Evolutionary conservation across 2,329 filamentous ascomycete genomes (phyloP).

Genomic region (Colletotrichum eremochloae): DNA sequence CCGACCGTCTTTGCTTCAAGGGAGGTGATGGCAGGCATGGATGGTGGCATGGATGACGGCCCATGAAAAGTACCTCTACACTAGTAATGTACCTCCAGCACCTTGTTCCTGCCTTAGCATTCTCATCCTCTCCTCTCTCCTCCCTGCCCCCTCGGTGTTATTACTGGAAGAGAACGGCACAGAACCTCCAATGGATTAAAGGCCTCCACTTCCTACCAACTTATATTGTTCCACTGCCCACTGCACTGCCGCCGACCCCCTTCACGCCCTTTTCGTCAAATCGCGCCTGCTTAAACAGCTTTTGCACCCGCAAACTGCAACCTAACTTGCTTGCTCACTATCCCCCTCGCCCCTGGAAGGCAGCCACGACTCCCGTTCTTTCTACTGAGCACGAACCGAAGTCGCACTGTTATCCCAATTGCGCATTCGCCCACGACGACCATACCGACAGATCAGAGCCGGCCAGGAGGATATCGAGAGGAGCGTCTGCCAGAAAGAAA

Average conservation of each 20-base stretch:
- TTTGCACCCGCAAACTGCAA: slow-evolving; percentile 16
- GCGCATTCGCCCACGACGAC: background rate
- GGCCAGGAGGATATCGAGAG: background rate
- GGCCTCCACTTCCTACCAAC: slow-evolving; percentile 37
- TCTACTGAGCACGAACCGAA: background rate
- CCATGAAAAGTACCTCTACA: slow-evolving; percentile 1
- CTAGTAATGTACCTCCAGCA: slow-evolving; percentile 5
- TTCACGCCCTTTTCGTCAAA: slow-evolving; percentile 23
- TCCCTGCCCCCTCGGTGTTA: slow-evolving; percentile 13
- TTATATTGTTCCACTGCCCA: slow-evolving; percentile 40
- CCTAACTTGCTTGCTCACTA: slow-evolving; percentile 4
- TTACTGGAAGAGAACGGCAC: slow-evolving; percentile 29
- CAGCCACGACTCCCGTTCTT: background rate
- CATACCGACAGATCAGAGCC: background rate
- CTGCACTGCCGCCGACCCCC: slow-evolving; percentile 2
- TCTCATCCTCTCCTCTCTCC: background rate
- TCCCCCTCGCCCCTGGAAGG: background rate
- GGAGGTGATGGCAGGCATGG: slow-evolving; percentile 2
- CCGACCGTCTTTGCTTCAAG: background rate
- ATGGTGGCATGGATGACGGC: slow-evolving; percentile 1
- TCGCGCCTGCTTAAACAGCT: slow-evolving; percentile 21
- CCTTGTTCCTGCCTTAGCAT: slow-evolving; percentile 37
- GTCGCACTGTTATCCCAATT: background rate
- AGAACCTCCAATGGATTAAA: slow-evolving; percentile 18
- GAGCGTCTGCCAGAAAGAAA: background rate